Conservation (phyloP, 441 rosid species). For the Gossypium schwendimanii region DNA sequence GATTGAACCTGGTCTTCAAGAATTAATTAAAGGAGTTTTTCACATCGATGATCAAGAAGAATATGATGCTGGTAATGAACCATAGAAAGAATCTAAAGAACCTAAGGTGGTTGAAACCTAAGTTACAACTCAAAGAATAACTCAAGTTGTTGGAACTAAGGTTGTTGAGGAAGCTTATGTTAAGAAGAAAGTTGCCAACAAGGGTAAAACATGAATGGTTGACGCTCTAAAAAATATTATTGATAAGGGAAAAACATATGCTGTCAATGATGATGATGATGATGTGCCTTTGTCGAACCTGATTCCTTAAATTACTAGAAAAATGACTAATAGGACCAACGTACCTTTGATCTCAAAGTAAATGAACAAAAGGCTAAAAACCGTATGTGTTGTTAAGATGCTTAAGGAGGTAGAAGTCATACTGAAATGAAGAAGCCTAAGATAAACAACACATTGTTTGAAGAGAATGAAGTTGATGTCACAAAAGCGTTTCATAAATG, state of each 20-base stretch:
- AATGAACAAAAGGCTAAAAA: too few relatives aligned
- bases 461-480: neutral
- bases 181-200: neutral
- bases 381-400: too few relatives aligned
- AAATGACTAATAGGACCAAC: too few relatives aligned
- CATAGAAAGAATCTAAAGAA: neutral
- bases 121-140: neutral
- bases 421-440: neutral
- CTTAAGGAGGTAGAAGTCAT: neutral
- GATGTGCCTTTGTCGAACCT: neutral
- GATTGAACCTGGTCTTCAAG: neutral
- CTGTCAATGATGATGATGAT: neutral
- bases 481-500: neutral
- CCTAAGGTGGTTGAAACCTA: neutral
- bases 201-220: neutral
- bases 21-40: neutral
- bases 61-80: neutral
- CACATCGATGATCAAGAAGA: neutral
- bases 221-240: neutral
- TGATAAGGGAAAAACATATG: neutral
- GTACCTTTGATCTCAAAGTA: too few relatives aligned
- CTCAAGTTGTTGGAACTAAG: neutral
- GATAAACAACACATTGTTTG: neutral
- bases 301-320: too few relatives aligned
- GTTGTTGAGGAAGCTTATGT: neutral